Percentiles rank a stretch among this genome's conserved stretches.
Conservation (phyloP, 2,329 filamentous ascomycete species). For the Dothistroma pini region DNA sequence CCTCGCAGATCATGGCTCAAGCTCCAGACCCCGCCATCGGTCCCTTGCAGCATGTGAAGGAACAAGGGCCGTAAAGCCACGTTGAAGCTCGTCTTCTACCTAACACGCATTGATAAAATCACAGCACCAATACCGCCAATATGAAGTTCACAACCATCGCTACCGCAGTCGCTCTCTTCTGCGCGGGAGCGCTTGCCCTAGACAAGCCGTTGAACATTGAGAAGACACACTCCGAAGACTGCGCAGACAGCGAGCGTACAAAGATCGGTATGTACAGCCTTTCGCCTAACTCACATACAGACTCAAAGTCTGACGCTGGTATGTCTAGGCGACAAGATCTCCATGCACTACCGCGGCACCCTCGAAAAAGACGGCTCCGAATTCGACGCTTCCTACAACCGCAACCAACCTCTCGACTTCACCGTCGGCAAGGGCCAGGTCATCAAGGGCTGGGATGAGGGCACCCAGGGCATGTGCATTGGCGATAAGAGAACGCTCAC, state of each 20-base stretch:
- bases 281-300: constrained; percentile 1
- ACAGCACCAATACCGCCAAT: background rate
- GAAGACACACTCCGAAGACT: constrained; percentile 68
- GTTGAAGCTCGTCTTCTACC: background rate
- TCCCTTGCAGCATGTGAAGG: constrained; percentile 4
- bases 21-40: background rate
- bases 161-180: constrained; percentile 45
- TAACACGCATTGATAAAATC: background rate
- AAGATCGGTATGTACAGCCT: constrained; percentile 36
- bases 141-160: constrained; percentile 46
- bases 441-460: constrained; percentile 95
- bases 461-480: constrained; percentile 90
- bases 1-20: background rate
- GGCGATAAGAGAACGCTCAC: constrained; percentile 91
- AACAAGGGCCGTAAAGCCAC: background rate
- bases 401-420: constrained; percentile 73
- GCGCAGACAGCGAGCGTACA: constrained; percentile 64
- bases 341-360: constrained; percentile 86
- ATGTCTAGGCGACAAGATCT: constrained; percentile 66
- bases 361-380: constrained; percentile 62
- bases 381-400: constrained; percentile 62
- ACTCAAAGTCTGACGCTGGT: background rate
- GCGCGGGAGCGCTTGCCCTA: constrained; percentile 44
- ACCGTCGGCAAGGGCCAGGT: constrained; percentile 78
- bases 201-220: constrained; percentile 70